Base-by-base conservation (phyloP, 164 flowering plant genomes). In the Chimonanthus praecox region DNA sequence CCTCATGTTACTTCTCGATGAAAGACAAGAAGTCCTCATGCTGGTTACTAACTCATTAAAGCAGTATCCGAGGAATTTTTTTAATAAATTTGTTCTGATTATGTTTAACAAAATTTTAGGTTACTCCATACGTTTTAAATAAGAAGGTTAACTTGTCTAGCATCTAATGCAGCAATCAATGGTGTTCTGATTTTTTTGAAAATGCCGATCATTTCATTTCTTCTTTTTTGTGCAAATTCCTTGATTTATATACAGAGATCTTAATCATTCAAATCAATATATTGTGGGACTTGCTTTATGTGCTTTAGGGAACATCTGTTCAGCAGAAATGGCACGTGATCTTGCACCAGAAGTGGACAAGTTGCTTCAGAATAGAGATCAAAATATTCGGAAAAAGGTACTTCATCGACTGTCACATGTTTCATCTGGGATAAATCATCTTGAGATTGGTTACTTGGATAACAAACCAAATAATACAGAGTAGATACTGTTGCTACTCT, bases 251-350 rank as follows among this genome's bases (percentile, higher is more conserved):
- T 61, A 16, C 82, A 96, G 99, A 92, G 99, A 96, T 82, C 92
- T 96, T 69, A 96, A 94, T 78, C 99, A 96, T 80, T 74, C 94
- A 61, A 92, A 96, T 80, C 99, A 92, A 81, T 92, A 94, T 77
- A 91, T 92, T 73, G 98, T 90, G 73, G 98, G 99, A 44, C 97
- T 96, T 84, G 99, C 99, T 72, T 94, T 96, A 76, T 96, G 98
- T 85, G 99, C 98, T 66, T 83, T 96, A 70, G 99, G 99, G 71
- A 96, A 96, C 79, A 94, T 96, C 51, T 92, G 97, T 79, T 96
- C 99, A 69, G 97, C 97, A 66, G 99, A 96, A 86, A 96, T 96
- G 99, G 99, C 99, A 74, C 97, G 99, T 73, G 99, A 96, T 85
- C 98, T 96, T 75, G 95, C 99, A 46, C 99, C 98, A 54, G 99